Conservation (phyloP, 495 filamentous ascomycete genomes). For the Pyrenula massariospora region DNA sequence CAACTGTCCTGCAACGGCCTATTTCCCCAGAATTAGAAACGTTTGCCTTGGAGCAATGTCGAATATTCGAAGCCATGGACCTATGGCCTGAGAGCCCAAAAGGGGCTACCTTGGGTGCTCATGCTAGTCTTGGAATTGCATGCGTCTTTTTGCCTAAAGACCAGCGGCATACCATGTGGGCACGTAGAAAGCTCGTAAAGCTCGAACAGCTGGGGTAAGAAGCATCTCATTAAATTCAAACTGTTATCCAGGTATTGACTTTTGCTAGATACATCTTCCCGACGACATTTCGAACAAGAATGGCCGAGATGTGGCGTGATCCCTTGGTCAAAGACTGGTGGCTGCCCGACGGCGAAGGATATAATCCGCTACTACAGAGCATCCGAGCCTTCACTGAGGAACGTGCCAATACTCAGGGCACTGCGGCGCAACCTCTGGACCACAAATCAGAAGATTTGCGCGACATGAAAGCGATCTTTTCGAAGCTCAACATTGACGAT, state of each 20-base stretch:
- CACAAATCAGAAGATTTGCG: constrained; percentile 54
- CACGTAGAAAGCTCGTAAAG: constrained; percentile 62
- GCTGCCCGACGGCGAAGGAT: constrained; percentile 72
- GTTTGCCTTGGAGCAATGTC: constrained; percentile 58
- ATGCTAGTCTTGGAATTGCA: constrained; percentile 66
- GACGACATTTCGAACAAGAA: constrained; percentile 53
- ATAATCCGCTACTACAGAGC: constrained; percentile 55
- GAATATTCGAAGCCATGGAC: constrained; percentile 67
- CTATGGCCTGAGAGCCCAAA: constrained; percentile 57
- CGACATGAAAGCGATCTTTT: constrained; percentile 66
- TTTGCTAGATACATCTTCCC: constrained; percentile 70
- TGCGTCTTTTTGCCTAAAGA: constrained; percentile 69
- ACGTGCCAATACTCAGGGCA: constrained; percentile 35
- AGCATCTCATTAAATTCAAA: neutral
- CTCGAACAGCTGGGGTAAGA: constrained; percentile 79
- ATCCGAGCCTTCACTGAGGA: constrained; percentile 70
- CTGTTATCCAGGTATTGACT: neutral
- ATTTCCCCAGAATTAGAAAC: constrained; percentile 38
- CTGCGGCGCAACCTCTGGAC: constrained; percentile 31
- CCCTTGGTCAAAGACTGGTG: constrained; percentile 68
- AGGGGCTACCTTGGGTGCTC: constrained; percentile 59
- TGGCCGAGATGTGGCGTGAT: constrained; percentile 61
- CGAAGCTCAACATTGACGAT: constrained; percentile 31
- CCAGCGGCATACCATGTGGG: constrained; percentile 65
- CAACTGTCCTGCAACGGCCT: constrained; percentile 36